These are phyloP conservation scores for Pholiota adiposa DNA, from an alignment of 1,284 basidiomycete genomes.

Conservation along the genomic window DNA sequence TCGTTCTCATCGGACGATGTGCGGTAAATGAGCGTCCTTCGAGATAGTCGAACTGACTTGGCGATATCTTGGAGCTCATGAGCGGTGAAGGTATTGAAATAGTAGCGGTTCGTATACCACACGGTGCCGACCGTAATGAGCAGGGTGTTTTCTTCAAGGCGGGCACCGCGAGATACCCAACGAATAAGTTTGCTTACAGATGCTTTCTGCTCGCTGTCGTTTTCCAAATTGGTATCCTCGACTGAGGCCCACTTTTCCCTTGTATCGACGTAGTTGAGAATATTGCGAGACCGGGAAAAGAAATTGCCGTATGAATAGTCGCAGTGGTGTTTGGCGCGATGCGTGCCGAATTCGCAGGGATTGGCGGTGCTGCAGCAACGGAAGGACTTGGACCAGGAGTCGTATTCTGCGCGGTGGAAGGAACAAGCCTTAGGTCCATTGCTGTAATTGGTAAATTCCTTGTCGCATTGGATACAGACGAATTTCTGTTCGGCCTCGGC, in stretches of 20 bases:
- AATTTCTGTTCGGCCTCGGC: constrained; percentile 39
- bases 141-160: constrained; percentile 34
- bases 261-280: constrained; percentile 30
- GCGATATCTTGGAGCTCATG: constrained; percentile 33
- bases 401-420: constrained; percentile 38
- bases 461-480: constrained; percentile 41
- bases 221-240: constrained; percentile 37
- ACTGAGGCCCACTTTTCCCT: constrained; percentile 33
- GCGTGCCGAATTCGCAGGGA: constrained; percentile 35
- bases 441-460: constrained; percentile 34
- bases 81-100: constrained; percentile 36
- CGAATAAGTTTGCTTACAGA: constrained; percentile 33
- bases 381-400: constrained; percentile 34
- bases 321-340: constrained; percentile 38
- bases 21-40: constrained; percentile 36
- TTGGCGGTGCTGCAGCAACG: constrained; percentile 36
- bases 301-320: constrained; percentile 40
- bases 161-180: constrained; percentile 34
- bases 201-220: constrained; percentile 28
- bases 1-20: constrained; percentile 33
- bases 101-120: constrained; percentile 33
- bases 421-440: constrained; percentile 41
- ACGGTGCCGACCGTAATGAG: constrained; percentile 35
- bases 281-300: constrained; percentile 29
- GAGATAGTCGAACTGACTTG: constrained; percentile 34